Conservation (phyloP, 345 rosid genomes). For the Luvunga scandens region DNA sequence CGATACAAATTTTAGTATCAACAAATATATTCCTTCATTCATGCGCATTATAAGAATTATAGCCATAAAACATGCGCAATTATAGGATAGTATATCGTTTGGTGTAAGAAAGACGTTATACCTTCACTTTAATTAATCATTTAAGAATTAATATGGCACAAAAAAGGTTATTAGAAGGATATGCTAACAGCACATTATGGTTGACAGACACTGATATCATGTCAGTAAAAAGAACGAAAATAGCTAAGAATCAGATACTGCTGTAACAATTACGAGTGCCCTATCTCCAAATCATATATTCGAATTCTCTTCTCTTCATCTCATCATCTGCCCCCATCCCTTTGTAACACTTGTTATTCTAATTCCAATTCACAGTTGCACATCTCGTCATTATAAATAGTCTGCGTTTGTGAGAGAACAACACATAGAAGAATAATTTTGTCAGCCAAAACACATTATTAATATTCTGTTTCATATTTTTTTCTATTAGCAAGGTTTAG, state of each 20-base stretch:
- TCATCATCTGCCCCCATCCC: background rate
- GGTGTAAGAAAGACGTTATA: background rate
- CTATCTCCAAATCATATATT: constrained; percentile 13
- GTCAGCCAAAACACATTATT: background rate
- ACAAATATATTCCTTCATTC: too few relatives aligned
- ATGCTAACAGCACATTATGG: background rate
- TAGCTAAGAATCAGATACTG: constrained; percentile 12
- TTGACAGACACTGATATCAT: background rate
- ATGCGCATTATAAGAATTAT: too few relatives aligned
- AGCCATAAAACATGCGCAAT: too few relatives aligned
- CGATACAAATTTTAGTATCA: too few relatives aligned
- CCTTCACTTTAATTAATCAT: background rate
- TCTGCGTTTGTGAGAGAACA: background rate
- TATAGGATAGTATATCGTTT: too few relatives aligned
- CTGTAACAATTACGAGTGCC: background rate
- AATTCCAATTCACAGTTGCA: constrained; percentile 11
- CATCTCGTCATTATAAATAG: constrained; percentile 1
- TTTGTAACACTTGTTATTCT: constrained; percentile 11
- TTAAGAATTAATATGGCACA: background rate
- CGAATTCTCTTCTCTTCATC: background rate
- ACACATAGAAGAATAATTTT: background rate
- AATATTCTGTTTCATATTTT: background rate
- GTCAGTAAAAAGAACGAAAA: background rate
- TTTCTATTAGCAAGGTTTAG: background rate
- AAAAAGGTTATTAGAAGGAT: background rate